phyloP scores from a whole-genome alignment of 345 rosid genomes.

The Brassica napus region DNA sequence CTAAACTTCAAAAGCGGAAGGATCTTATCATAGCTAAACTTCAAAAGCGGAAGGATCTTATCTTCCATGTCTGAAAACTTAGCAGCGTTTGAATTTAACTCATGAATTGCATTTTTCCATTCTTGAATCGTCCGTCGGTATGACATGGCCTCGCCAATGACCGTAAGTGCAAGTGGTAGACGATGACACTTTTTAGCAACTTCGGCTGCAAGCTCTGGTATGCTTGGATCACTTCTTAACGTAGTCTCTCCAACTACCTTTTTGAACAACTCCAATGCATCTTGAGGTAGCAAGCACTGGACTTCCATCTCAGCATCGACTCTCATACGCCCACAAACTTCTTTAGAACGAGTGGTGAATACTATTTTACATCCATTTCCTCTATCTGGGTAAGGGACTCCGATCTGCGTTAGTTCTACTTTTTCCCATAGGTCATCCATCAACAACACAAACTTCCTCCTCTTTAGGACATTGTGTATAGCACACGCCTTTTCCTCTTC shows the following conservation, averaged over 20 bases:
- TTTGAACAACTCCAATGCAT: constrained; percentile 30
- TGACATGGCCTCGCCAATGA: constrained; percentile 45
- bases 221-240: neutral
- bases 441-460: neutral
- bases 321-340: constrained; percentile 17
- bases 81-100: constrained; percentile 21
- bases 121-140: constrained; percentile 11
- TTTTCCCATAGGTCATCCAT: constrained; percentile 16
- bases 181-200: constrained; percentile 42
- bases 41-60: constrained; percentile 36
- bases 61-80: constrained; percentile 22
- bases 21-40: constrained; percentile 49
- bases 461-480: neutral
- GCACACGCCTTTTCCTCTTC: neutral
- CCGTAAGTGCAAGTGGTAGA: constrained; percentile 46
- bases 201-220: constrained; percentile 24
- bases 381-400: neutral
- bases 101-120: constrained; percentile 39
- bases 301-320: neutral
- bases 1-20: too few species aligned
- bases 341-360: constrained; percentile 23
- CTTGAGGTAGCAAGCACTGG: neutral
- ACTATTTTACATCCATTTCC: constrained; percentile 10
- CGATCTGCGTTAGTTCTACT: neutral
- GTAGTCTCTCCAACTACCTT: neutral